These are phyloP conservation scores for Hypsizygus marmoreus DNA, from an alignment of 768 basidiomycete species.

Conservation along the genomic window DNA sequence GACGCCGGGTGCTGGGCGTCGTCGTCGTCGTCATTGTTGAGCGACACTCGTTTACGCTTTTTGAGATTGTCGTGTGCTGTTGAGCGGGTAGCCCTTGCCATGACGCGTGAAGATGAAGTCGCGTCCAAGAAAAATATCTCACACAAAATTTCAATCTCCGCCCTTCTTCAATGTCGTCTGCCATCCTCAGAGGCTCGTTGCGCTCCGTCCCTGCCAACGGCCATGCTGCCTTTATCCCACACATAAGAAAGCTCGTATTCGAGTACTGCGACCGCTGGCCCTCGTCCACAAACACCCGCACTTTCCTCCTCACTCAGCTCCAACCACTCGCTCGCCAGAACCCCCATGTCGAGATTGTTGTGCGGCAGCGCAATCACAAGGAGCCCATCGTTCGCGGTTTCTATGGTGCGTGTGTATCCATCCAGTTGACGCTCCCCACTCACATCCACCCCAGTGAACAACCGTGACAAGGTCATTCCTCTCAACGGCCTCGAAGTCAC, in stretches of 20 bases:
- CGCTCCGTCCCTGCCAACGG: slow-evolving; percentile 73
- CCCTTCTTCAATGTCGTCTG: slow-evolving; percentile 18
- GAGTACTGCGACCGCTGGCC: slow-evolving; percentile 87
- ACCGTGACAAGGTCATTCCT: slow-evolving; percentile 85
- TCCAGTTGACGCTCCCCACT: slow-evolving; percentile 16
- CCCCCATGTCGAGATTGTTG: slow-evolving; percentile 85
- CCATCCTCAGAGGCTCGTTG: slow-evolving; percentile 46
- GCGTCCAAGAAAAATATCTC: slow-evolving; percentile 9
- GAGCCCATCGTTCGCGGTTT: slow-evolving; percentile 85
- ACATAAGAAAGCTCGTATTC: slow-evolving; percentile 84
- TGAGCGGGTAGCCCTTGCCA: slow-evolving; percentile 80
- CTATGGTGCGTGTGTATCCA: slow-evolving; percentile 56
- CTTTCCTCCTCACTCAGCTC: slow-evolving; percentile 65
- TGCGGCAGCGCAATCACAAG: slow-evolving; percentile 70
- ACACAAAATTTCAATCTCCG: slow-evolving; percentile 31
- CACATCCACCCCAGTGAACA: slow-evolving; percentile 60
- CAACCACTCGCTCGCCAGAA: slow-evolving; percentile 67
- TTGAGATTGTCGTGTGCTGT: slow-evolving; percentile 46
- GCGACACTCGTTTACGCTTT: slow-evolving; percentile 85
- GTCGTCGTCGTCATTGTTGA: slow-evolving; percentile 37
- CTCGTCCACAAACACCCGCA: slow-evolving; percentile 71
- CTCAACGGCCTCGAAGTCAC: slow-evolving; percentile 75
- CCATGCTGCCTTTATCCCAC: slow-evolving; percentile 70
- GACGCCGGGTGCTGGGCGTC: slow-evolving; percentile 42
- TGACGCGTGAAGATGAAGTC: slow-evolving; percentile 25